Percentiles rank a stretch among this genome's conserved stretches.
Evolutionary conservation across 768 basidiomycete species (phyloP).

Genomic region (Rhodocollybia butyracea): DNA sequence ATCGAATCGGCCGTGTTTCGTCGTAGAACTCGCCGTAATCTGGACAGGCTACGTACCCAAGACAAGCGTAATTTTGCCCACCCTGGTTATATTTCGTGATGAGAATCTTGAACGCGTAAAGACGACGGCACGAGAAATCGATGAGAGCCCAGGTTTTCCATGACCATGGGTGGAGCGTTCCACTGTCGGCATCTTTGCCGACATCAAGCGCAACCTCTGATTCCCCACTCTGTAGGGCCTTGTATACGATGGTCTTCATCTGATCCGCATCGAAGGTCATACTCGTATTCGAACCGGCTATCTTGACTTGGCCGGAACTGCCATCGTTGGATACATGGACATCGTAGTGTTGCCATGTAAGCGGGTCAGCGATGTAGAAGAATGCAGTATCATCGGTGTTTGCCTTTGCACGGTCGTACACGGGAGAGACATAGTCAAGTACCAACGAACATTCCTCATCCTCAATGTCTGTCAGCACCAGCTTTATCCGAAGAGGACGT

Average conservation of each 20-base stretch:
- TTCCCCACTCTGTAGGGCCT: slow-evolving; percentile 33
- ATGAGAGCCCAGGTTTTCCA: slow-evolving; percentile 37
- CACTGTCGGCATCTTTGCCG: slow-evolving; percentile 23
- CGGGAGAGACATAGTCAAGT: slow-evolving; percentile 28
- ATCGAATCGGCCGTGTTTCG: slow-evolving; percentile 27
- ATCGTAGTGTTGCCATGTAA: slow-evolving; percentile 19
- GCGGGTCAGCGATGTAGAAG: slow-evolving; percentile 34
- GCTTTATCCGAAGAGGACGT: slow-evolving; percentile 33
- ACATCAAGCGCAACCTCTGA: slow-evolving; percentile 33
- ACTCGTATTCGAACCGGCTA: too few species aligned
- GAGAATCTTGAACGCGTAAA: slow-evolving; percentile 39
- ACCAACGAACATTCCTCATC: slow-evolving; percentile 37
- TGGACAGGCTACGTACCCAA: slow-evolving; percentile 36
- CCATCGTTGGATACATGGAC: slow-evolving; percentile 22
- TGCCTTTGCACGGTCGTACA: slow-evolving; percentile 26
- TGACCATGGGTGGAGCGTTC: slow-evolving; percentile 24
- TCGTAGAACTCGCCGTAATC: slow-evolving; percentile 28
- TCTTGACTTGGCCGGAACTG: slow-evolving; percentile 16
- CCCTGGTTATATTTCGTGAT: slow-evolving; percentile 24
- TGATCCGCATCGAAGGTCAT: slow-evolving; percentile 19
- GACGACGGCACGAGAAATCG: slow-evolving; percentile 34
- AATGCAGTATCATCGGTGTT: slow-evolving; percentile 26
- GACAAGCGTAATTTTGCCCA: slow-evolving; percentile 25
- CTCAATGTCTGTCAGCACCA: slow-evolving; percentile 33
- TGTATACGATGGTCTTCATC: slow-evolving; percentile 30